A percentile compares a stretch with the other conserved stretches of the same genome.
Evolutionary conservation across 805 yeast genomes (phyloP).

Genomic region (Yarrowia alimentaria): DNA sequence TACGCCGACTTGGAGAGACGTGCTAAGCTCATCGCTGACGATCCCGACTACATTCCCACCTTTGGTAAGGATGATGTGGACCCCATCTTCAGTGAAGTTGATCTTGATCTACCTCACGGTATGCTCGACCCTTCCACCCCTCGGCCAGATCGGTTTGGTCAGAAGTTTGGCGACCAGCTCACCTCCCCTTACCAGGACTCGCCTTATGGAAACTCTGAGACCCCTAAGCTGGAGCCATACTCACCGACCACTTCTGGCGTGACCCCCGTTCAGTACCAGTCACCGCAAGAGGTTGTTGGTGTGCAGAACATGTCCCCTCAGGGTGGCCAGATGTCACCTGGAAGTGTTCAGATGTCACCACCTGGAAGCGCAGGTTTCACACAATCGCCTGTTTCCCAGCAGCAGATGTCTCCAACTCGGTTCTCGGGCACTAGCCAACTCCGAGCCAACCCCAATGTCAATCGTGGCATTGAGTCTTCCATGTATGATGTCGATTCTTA

Average conservation of each 20-base stretch:
- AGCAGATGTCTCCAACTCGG: not conserved
- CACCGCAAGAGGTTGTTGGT: constrained; percentile 10
- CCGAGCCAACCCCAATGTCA: constrained; percentile 25
- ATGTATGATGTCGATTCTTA: constrained; percentile 28
- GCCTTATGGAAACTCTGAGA: constrained; percentile 13
- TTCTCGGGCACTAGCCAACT: constrained; percentile 1
- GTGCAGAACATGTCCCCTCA: constrained; percentile 10
- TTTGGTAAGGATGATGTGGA: constrained; percentile 18
- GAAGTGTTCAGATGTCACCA: constrained; percentile 5
- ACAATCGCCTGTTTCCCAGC: not conserved
- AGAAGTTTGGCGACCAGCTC: constrained; percentile 21
- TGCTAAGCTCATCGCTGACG: constrained; percentile 17
- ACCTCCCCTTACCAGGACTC: constrained; percentile 17
- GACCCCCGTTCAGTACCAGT: not conserved
- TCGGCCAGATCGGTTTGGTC: constrained; percentile 19
- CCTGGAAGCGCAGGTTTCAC: not conserved
- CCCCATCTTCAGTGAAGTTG: constrained; percentile 22
- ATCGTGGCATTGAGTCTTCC: constrained; percentile 25
- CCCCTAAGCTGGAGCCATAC: constrained; percentile 12
- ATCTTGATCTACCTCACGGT: constrained; percentile 17
- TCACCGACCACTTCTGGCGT: constrained; percentile 17
- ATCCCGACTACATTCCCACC: constrained; percentile 3
- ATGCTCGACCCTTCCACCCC: constrained; percentile 4
- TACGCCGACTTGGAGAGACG: constrained; percentile 38
- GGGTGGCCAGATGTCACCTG: constrained; percentile 6